Evolutionary conservation across 345 rosid species (phyloP).

Genomic region (Bretschneidera sinensis): DNA sequence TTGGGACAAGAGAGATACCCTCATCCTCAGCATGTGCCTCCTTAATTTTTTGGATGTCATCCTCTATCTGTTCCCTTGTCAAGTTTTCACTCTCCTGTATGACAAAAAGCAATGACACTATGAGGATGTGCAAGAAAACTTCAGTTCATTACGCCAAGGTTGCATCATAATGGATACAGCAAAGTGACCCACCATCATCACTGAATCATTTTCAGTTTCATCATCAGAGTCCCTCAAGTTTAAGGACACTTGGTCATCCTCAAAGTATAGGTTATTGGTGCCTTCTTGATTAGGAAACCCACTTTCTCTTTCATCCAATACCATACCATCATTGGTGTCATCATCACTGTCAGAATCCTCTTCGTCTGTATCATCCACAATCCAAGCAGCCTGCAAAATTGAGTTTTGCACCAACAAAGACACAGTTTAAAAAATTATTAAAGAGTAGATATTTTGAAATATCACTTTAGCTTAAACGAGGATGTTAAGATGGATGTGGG

Average conservation of each 20-base stretch:
- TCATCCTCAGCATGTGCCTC: constrained; percentile 90
- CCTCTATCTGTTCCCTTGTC: constrained; percentile 79
- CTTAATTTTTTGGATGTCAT: constrained; percentile 71
- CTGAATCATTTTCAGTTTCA: constrained; percentile 74
- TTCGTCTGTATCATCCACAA: constrained; percentile 65
- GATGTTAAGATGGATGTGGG: no score
- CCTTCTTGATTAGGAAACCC: constrained; percentile 33
- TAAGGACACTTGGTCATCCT: constrained; percentile 60
- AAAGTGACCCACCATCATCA: constrained; percentile 62
- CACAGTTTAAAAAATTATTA: no score
- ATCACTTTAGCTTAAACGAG: no score
- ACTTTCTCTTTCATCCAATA: constrained; percentile 57
- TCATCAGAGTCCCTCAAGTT: constrained; percentile 58
- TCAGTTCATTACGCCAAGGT: not conserved
- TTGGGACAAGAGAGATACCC: constrained; percentile 39
- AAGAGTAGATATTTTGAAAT: no score
- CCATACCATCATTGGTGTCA: constrained; percentile 65
- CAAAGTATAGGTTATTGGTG: constrained; percentile 34
- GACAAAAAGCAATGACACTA: no score
- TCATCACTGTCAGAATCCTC: constrained; percentile 49
- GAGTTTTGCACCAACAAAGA: not conserved
- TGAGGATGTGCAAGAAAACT: not conserved
- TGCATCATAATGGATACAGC: constrained; percentile 11
- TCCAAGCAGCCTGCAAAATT: constrained; percentile 89
- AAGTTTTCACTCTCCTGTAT: constrained; percentile 77